Evolutionary conservation across 192 early-diverging fungal species (phyloP), one percentile per base, ranked within the genome.

Genomic region (Paraglomus brasilianum): DNA sequence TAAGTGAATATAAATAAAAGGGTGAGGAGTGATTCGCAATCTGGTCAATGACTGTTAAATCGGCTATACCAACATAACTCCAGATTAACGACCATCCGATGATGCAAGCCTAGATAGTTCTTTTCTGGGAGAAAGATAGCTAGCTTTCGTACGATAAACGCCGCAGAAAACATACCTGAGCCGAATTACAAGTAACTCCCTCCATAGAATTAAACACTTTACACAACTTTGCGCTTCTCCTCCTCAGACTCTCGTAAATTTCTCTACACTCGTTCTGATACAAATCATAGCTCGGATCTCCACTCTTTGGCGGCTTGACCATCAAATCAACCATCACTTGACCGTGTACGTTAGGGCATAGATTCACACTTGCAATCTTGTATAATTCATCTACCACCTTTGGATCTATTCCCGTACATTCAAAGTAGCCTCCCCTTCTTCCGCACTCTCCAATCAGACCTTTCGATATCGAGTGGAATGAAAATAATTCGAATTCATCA

Each of bases 361-460:
- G 78, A 56, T 84, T 86, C 63, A 96, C 89, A 62, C 93, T 95
- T 2, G 92, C 91, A 75, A 99, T 81, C 82, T 99, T 99, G 81
- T 97, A 93, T 62, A 97, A 77, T 74, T 96, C 86, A 19, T 83
- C 93, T 80, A 92, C 78, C 40, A 97, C 86, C 7, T 80, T 58
- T 0, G 73, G 62, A 74, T 91, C 89, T 51, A 98, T 87, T 50
- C 89, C 89, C 38, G 85, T 85, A 69, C 92, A 94, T 79, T 99
- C 97, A 84, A 95, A 95, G 82, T 97, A 99, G 10, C 95, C 97
- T 66, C 97, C 96, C 51, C 97, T 88, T 52, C 93, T 87, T 44
- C 97, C 97, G 75, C 97, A 99, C 79, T 99, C 97, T 70, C 97
- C 97, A 55, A 99, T 75, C 93, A 97, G 93, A 68, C 97, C 97